Evolutionary conservation across 805 yeast species (phyloP).

Genomic region (Wickerhamiella alocasiicola): DNA sequence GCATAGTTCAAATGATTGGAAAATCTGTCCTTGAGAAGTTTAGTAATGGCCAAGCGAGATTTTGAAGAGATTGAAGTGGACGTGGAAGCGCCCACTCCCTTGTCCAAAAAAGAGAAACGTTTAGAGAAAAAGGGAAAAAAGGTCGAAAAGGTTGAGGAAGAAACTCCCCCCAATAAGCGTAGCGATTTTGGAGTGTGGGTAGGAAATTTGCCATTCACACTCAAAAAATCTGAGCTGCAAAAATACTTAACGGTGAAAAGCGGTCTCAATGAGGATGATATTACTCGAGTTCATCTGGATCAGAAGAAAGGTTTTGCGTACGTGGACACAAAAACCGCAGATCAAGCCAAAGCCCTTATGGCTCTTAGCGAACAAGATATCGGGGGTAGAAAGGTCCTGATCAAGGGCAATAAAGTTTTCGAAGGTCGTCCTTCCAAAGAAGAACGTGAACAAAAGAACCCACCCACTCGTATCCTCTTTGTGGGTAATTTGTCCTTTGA

Average conservation of each 20-base stretch:
- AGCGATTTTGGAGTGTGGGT: conserved; percentile 67
- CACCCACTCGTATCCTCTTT: conserved; percentile 79
- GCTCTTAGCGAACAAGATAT: conserved; percentile 56
- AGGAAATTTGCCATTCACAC: conserved; percentile 81
- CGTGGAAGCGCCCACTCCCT: conserved; percentile 52
- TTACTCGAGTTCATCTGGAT: conserved; percentile 75
- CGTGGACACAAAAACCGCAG: conserved; percentile 56
- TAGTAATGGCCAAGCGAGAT: conserved; percentile 17
- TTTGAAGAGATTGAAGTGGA: conserved; percentile 33
- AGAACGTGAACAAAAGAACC: conserved; percentile 44
- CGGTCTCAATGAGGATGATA: conserved; percentile 35
- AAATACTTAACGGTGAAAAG: conserved; percentile 39
- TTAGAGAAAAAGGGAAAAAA: conserved; percentile 52
- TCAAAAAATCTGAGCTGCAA: conserved; percentile 59
- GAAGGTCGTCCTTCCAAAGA: conserved; percentile 73
- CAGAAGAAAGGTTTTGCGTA: conserved; percentile 70
- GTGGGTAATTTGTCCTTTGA: conserved; percentile 91
- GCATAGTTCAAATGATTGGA: conserved; percentile 4
- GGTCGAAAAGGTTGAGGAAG: conserved; percentile 22
- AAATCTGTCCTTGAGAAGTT: not conserved
- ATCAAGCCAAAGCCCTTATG: conserved; percentile 51
- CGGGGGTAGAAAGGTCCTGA: conserved; percentile 75
- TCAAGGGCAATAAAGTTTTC: conserved; percentile 66
- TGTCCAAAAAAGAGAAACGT: conserved; percentile 86
- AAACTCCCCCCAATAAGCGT: conserved; percentile 12